phyloP scores from a whole-genome alignment of 2,329 filamentous ascomycete genomes.

The Sporothrix dimorphospora region DNA sequence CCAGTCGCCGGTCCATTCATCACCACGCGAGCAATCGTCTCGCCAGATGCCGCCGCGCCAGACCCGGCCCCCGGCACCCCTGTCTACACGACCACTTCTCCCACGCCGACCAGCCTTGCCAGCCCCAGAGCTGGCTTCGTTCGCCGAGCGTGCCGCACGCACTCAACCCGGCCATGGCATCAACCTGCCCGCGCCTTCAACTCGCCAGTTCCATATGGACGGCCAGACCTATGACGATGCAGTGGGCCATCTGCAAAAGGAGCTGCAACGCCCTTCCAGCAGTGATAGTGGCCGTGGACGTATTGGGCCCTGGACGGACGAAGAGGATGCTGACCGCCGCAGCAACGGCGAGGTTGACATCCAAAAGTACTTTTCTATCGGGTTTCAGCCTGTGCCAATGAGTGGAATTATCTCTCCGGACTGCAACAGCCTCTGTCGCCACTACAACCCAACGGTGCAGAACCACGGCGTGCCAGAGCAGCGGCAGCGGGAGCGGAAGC shows the following conservation, averaged over 20 bases:
- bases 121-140: neutral
- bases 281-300: neutral
- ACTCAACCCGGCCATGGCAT: neutral
- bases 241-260: neutral
- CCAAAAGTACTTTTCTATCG: neutral
- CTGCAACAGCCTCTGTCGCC: neutral
- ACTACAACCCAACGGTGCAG: neutral
- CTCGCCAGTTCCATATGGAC: slow-evolving; percentile 22
- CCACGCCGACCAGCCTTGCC: neutral
- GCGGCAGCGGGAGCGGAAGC: neutral
- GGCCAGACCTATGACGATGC: slow-evolving; percentile 19
- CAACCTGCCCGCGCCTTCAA: neutral
- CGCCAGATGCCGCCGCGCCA: neutral
- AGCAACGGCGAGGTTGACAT: neutral
- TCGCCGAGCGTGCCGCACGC: neutral
- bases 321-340: neutral
- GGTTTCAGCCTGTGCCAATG: neutral
- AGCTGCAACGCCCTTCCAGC: neutral
- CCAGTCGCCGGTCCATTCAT: slow-evolving; percentile 1
- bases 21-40: neutral
- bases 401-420: neutral
- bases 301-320: neutral
- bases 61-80: slow-evolving; percentile 10
- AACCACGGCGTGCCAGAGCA: neutral
- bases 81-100: slow-evolving; percentile 19